phyloP scores from a whole-genome alignment of 1,284 basidiomycete species.

The Phlebopus sp. region DNA sequence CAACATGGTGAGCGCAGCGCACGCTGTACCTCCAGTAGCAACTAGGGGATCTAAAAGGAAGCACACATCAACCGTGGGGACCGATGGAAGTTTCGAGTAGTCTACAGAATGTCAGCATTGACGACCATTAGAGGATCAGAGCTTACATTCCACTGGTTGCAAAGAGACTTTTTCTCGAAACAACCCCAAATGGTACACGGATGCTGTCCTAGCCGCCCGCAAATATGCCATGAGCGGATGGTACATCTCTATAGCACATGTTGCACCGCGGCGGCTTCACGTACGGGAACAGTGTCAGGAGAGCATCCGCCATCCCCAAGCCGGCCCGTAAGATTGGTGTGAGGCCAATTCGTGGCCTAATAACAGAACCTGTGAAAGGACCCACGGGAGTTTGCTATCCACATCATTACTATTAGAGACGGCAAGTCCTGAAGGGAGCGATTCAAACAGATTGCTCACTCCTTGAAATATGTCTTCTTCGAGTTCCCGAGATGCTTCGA shows the following conservation, averaged over 20 bases:
- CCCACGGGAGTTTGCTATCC: slow-evolving; percentile 63
- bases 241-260: background rate
- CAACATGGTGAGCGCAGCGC: slow-evolving; percentile 83
- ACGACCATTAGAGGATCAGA: background rate
- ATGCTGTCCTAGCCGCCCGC: slow-evolving; percentile 52
- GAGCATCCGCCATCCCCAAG: slow-evolving; percentile 88
- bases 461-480: slow-evolving; percentile 60
- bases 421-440: background rate
- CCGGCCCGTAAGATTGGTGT: slow-evolving; percentile 92
- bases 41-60: slow-evolving; percentile 90
- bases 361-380: slow-evolving; percentile 59
- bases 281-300: slow-evolving; percentile 79
- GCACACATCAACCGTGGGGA: slow-evolving; percentile 77
- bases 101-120: slow-evolving; percentile 45
- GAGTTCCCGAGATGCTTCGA: slow-evolving; percentile 70
- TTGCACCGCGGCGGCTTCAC: slow-evolving; percentile 22
- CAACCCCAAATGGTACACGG: slow-evolving; percentile 88
- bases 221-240: slow-evolving; percentile 5
- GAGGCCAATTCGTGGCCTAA: slow-evolving; percentile 79
- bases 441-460: slow-evolving; percentile 38
- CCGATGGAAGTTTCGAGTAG: slow-evolving; percentile 86
- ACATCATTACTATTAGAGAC: slow-evolving; percentile 3
- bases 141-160: slow-evolving; percentile 88
- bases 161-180: slow-evolving; percentile 88
- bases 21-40: slow-evolving; percentile 92